Evolutionary conservation across 2,329 filamentous ascomycete species (phyloP), one percentile per base, ranked within the genome.

Genomic region (Phaeosphaeriaceae sp.): DNA sequence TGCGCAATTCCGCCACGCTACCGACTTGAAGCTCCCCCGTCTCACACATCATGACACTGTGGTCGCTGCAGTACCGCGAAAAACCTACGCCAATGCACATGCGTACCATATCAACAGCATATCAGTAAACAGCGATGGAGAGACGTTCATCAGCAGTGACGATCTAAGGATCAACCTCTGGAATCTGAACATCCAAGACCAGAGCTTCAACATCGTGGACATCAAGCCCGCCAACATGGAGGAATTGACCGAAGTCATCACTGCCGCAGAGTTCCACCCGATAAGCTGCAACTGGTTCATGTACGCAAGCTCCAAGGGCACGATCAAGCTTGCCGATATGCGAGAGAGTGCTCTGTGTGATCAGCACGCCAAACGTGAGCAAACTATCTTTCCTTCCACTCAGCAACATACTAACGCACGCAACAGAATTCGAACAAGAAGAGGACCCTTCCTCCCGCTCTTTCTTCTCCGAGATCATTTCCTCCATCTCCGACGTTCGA

Each of bases 161-260:
- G 95, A 99, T 77, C 83, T 99, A 64, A 90, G 95, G 64, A 97
- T 99, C 84, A 99, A 99, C 79, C 84, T 99, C 56, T 99, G 95
- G 95, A 98, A 99, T 78, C 85, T 98, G 70, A 98, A 98, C 80
- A 99, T 99, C 65, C 95, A 99, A 79, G 94, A 98, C 72, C 94
- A 98, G 82, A 98, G 95, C 83, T 99, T 99, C 87, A 99, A 99
- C 82, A 99, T 99, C 77, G 95, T 99, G 63, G 95, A 99, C 79
- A 99, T 99, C 85, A 99, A 99, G 81, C 95, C 95, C 9, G 95
- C 95, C 43, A 99, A 99, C 79, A 99, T 99, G 95, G 95, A 99
- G 81, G 95, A 99, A 83, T 85, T 99, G 66, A 99, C 95, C 0
- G 95, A 99, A 80, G 95, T 99, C 69, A 98, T 99, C 76, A 99